Evolutionary conservation across 352 stramenopile species (phyloP).

Genomic region (Globisporangium cystogenes): DNA sequence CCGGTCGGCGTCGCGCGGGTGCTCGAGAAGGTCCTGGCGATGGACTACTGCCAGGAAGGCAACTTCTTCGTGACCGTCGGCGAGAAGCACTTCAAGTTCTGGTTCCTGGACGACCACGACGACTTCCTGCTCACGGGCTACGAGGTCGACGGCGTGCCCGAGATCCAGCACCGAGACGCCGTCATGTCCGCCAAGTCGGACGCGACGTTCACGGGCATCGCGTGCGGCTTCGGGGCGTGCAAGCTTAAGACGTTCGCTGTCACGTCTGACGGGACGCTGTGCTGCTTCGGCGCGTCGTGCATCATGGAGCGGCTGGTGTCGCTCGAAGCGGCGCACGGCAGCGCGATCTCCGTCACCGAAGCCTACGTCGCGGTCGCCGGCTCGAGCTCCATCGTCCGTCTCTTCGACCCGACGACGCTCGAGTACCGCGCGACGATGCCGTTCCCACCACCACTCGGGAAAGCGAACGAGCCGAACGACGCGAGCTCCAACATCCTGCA

Average conservation of each 20-base stretch:
- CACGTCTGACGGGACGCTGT: slow-evolving; percentile 67
- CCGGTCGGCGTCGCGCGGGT: slow-evolving; percentile 42
- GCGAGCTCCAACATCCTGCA: slow-evolving; percentile 25
- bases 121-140: slow-evolving; percentile 49
- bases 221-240: slow-evolving; percentile 42
- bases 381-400: slow-evolving; percentile 51
- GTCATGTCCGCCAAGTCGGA: slow-evolving; percentile 56
- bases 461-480: slow-evolving; percentile 20
- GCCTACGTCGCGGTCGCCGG: slow-evolving; percentile 66
- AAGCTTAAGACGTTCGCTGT: slow-evolving; percentile 71
- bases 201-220: slow-evolving; percentile 65
- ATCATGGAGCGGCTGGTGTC: slow-evolving; percentile 78
- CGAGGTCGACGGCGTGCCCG: slow-evolving; percentile 42
- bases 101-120: slow-evolving; percentile 51
- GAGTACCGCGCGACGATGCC: slow-evolving; percentile 72
- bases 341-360: slow-evolving; percentile 71
- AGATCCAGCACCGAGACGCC: slow-evolving; percentile 54
- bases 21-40: slow-evolving; percentile 61
- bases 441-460: slow-evolving; percentile 66
- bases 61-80: slow-evolving; percentile 83
- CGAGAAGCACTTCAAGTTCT: slow-evolving; percentile 82
- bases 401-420: slow-evolving; percentile 70
- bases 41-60: slow-evolving; percentile 64
- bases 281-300: slow-evolving; percentile 64
- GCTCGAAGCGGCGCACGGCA: slow-evolving; percentile 48